Evolutionary conservation across 148 eudicot species (phyloP), one percentile per base, ranked within the genome.

Genomic region (Camellia japonica): DNA sequence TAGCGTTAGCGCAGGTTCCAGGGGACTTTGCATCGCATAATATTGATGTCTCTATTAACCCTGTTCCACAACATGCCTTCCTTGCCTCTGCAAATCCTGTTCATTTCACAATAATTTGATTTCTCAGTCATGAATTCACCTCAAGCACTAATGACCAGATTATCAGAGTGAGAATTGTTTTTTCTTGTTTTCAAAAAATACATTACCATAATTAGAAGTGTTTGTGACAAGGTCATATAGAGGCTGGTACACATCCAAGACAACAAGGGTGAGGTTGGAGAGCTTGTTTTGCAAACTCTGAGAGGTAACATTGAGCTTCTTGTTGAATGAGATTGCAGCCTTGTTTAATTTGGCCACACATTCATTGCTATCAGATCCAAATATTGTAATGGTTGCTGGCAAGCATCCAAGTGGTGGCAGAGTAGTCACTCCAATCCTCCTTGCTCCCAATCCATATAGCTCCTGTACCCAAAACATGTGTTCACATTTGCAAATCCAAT

Each of bases 41-140:
- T 20, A 83, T 84, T 10, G 98, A 90, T 73, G 94, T 94, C 82
- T 92, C 97, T 47, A 91, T 30, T 73, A 91, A 58, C 69, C 97
- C 98, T 61, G 94, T 81, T 16, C 97, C 98, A 86, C 98, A 94
- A 41, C 98, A 94, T 54, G 94, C 97, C 82, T 80, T 92, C 63
- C 97, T 85, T 82, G 92, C 91, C 87, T 94, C 94, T 6, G 78
- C 83, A 67, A 94, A 94, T n/a, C 98, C 98, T 94, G 91, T 78
- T 30, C 60, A 41, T 56, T 15, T 43, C 47, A 58, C 11, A 43
- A 59, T 15, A 56, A 74, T 14, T 14, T 5, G 43, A 68, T 47
- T 68, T 49, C 51, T 43, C 15, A 9, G 42, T 47, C 19, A 68
- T 7, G 5, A 6, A 49, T 5, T 49, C 52, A 49, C 52, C 7